Base-by-base conservation (phyloP, 2,329 filamentous ascomycete species). In the Rhynchosporium agropyri region DNA sequence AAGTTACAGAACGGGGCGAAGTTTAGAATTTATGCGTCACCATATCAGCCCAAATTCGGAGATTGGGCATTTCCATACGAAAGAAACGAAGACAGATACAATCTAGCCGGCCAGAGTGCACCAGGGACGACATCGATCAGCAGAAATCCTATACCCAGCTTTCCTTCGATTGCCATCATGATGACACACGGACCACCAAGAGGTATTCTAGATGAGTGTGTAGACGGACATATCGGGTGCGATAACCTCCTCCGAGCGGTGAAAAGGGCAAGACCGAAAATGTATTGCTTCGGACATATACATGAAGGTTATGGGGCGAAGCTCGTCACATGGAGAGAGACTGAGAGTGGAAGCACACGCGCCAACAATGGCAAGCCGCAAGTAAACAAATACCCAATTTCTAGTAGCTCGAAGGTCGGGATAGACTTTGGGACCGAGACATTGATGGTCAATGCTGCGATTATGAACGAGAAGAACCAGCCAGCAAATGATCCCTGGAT, bases 201-300 rank as follows among this genome's bases (percentile, higher is more conserved):
- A 26, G 76, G 76, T 0, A 71, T 82, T 2, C 74, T 85, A 2
- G 86, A 88, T 67, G 65, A 67, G 6, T 61, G 65, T 4, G 6
- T 15, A 1, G 49, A 53, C 26, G 64, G 42, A 0, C 66, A 69
- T 48, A 58, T 65, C 3, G 86, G 86, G 0, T 87, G 85, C 72
- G 74, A 79, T 51, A 79, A 82, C 68, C 74, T 89, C 1, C 76
- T 83, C 1, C 74, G 76, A 1, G 85, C 84, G 0, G 74, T 82
- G 1, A 73, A 76, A 58, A 76, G 83, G 5, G 79, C 79, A 10
- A 77, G 75, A 57, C 86, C 86, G 0, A 71, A 74, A 4, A 55
- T 88, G 26, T 82, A 87, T 70, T 83, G 83, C 66, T 88, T 87
- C 69, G 85, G 85, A 0, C 85, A 88, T 74, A 86, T 87, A n/a